A percentile compares a stretch with the other conserved stretches of the same genome.
These are phyloP conservation scores for Pseudohyphozyma bogoriensis DNA, from an alignment of 768 basidiomycete genomes.

Conservation along the genomic window DNA sequence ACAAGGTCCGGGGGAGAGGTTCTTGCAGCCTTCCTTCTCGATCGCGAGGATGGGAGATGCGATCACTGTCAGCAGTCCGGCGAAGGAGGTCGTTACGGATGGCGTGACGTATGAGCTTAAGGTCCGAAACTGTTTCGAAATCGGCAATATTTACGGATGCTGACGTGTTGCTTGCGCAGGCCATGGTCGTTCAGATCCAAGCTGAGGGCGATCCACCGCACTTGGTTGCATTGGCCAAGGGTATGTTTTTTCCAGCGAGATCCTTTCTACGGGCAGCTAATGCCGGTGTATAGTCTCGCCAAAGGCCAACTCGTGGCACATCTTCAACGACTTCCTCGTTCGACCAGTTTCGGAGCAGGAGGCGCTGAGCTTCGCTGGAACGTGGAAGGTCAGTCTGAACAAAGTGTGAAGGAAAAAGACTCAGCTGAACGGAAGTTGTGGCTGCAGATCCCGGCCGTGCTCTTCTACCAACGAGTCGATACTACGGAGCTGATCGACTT, in stretches of 20 bases:
- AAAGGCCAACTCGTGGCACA: conserved; percentile 62
- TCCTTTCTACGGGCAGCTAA: too few relatives aligned
- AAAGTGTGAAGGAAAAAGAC: too few relatives aligned
- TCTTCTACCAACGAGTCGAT: conserved; percentile 78
- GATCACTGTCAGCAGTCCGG: conserved; percentile 47
- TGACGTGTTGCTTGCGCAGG: conserved; percentile 41
- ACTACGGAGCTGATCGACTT: conserved; percentile 52
- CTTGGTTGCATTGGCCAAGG: conserved; percentile 72
- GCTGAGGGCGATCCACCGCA: conserved; percentile 65
- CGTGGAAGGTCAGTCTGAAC: conserved; percentile 68
- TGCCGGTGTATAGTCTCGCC: conserved; percentile 1
- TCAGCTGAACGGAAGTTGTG: not conserved
- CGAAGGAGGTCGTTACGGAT: conserved; percentile 47
- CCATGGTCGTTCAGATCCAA: conserved; percentile 69
- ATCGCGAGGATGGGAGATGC: conserved; percentile 21
- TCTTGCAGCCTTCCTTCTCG: conserved; percentile 47
- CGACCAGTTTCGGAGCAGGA: conserved; percentile 73
- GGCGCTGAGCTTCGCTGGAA: conserved; percentile 72
- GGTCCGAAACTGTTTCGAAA: conserved; percentile 44
- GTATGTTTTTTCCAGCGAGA: conserved; percentile 15
- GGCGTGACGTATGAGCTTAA: conserved; percentile 58
- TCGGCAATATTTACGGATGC: not conserved
- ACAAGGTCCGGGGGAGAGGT: conserved; percentile 38
- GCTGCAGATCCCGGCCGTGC: conserved; percentile 65
- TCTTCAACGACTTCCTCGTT: conserved; percentile 96